phyloP scores from a whole-genome alignment of 2,329 filamentous ascomycete genomes.

The Sarocladiaceae sp. region DNA sequence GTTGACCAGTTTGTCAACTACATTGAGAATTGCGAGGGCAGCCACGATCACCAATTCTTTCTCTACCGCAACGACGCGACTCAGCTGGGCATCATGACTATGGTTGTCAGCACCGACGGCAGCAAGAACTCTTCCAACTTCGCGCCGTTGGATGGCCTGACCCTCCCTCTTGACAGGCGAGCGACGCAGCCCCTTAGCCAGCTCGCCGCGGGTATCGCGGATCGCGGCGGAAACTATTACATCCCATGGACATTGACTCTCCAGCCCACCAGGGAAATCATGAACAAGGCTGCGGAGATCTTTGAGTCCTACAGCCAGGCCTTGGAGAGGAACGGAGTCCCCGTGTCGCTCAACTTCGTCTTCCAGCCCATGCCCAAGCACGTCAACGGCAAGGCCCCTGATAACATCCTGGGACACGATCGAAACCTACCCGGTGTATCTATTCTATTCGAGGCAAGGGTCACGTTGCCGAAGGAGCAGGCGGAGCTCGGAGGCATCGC shows the following conservation, averaged over 20 bases:
- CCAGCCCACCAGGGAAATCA: neutral
- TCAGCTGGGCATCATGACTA: constrained; percentile 24
- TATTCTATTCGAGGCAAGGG: constrained; percentile 4
- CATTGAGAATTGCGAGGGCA: constrained; percentile 15
- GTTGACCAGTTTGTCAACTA: constrained; percentile 22
- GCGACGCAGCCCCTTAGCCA: neutral
- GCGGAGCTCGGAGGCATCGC: constrained; percentile 19
- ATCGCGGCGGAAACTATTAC: neutral
- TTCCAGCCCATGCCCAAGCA: constrained; percentile 23
- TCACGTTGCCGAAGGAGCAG: constrained; percentile 20
- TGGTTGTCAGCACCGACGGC: constrained; percentile 14
- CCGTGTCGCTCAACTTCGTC: constrained; percentile 15
- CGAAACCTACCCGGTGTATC: neutral
- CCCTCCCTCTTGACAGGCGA: neutral
- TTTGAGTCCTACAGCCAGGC: neutral
- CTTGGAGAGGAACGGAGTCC: neutral
- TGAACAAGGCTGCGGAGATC: neutral
- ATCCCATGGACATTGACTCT: neutral
- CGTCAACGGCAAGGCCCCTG: constrained; percentile 17
- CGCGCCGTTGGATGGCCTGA: neutral
- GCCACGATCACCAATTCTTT: constrained; percentile 18
- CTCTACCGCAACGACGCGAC: constrained; percentile 21
- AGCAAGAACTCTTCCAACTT: neutral
- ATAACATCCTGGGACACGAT: constrained; percentile 29
- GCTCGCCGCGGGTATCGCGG: neutral